These are phyloP conservation scores for Magnusiomyces fungicola DNA, from an alignment of 1,139 yeast species.

Conservation along the genomic window DNA sequence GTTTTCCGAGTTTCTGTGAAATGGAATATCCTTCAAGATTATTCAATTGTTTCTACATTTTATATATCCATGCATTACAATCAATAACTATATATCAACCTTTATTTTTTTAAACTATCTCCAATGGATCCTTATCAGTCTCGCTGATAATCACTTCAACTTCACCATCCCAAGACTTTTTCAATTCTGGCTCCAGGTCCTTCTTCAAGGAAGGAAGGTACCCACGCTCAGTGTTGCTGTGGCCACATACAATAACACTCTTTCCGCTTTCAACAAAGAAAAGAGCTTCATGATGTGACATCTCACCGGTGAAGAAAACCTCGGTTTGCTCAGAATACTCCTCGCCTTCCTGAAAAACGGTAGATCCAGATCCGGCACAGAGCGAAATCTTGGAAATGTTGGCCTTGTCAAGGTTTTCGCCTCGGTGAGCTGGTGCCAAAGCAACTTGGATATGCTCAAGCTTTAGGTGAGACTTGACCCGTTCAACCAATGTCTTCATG, in stretches of 20 bases:
- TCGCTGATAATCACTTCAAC: slow-evolving; percentile 43
- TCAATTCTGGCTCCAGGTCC: slow-evolving; percentile 43
- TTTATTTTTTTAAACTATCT: slow-evolving; percentile 26
- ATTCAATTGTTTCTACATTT: too few relatives aligned
- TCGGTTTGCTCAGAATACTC: slow-evolving; percentile 51
- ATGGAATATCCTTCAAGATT: too few relatives aligned
- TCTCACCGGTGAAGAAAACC: slow-evolving; percentile 80
- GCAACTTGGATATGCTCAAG: slow-evolving; percentile 63
- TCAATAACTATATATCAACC: too few relatives aligned
- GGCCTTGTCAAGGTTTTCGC: slow-evolving; percentile 19
- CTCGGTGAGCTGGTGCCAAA: slow-evolving; percentile 32
- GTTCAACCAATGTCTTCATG: slow-evolving; percentile 41
- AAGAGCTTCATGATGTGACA: slow-evolving; percentile 87
- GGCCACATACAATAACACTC: slow-evolving; percentile 72
- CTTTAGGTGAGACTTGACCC: slow-evolving; percentile 49
- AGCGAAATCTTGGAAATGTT: slow-evolving; percentile 49
- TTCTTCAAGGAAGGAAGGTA: slow-evolving; percentile 48
- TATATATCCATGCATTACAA: too few relatives aligned
- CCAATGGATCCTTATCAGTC: slow-evolving; percentile 52
- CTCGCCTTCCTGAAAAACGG: slow-evolving; percentile 51
- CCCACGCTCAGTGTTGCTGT: slow-evolving; percentile 89
- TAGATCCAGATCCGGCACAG: slow-evolving; percentile 94
- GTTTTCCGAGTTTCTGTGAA: too few relatives aligned
- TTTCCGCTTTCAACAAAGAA: slow-evolving; percentile 65
- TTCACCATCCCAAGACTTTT: slow-evolving; percentile 27